Conservation (phyloP, 305 asterid species). For the Galium porrigens region DNA sequence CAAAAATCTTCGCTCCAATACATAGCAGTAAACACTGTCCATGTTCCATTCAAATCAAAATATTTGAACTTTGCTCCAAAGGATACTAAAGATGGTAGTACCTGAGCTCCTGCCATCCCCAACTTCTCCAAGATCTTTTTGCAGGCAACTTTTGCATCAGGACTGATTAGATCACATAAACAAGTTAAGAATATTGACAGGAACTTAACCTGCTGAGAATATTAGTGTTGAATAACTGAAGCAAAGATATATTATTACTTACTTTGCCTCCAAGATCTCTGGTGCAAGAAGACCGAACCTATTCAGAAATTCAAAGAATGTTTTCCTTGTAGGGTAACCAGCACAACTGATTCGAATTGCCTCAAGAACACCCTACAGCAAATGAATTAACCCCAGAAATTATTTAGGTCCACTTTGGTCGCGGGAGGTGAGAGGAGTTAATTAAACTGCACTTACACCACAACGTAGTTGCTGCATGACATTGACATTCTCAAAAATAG, state of each 20-base stretch:
- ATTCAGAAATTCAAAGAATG: constrained; percentile 67
- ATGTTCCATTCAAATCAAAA: neutral
- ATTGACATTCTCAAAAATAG: constrained; percentile 66
- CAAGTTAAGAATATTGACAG: constrained; percentile 18
- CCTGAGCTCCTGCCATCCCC: constrained; percentile 77
- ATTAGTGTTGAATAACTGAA: neutral
- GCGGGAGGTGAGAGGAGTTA: neutral
- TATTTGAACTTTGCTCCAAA: constrained; percentile 8
- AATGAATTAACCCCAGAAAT: constrained; percentile 14
- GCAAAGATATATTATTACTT: constrained; percentile 25
- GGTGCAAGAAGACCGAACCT: constrained; percentile 89
- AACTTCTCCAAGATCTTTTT: constrained; percentile 58
- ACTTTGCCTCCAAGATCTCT: constrained; percentile 75
- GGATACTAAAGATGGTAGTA: constrained; percentile 21
- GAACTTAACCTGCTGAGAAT: constrained; percentile 11
- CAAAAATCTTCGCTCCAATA: neutral
- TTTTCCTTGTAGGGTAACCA: constrained; percentile 90
- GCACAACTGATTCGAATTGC: constrained; percentile 95
- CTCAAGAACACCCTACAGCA: constrained; percentile 72
- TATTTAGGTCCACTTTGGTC: constrained; percentile 2
- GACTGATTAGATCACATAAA: constrained; percentile 30
- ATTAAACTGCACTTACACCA: constrained; percentile 54
- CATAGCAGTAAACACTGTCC: neutral
- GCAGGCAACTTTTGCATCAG: constrained; percentile 61
- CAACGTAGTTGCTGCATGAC: constrained; percentile 89